These are phyloP conservation scores for Kuraishia ogatae DNA, from an alignment of 805 yeast species.

Conservation along the genomic window DNA sequence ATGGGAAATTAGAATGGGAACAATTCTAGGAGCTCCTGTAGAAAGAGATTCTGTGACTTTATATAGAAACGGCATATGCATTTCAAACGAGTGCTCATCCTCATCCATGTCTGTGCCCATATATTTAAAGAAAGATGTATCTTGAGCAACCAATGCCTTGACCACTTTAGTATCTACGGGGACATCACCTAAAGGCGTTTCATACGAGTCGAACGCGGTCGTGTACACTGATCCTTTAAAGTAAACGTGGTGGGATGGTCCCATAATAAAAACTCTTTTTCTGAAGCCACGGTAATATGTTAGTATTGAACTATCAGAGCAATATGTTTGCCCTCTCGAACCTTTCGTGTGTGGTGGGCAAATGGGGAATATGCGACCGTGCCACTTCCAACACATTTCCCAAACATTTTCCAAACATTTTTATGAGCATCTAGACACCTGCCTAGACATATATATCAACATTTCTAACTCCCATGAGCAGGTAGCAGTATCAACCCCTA, in stretches of 20 bases:
- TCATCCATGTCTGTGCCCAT: constrained; percentile 61
- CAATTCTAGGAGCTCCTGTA: constrained; percentile 31
- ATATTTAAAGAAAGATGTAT: constrained; percentile 34
- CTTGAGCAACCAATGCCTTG: constrained; percentile 22
- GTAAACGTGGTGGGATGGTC: constrained; percentile 90
- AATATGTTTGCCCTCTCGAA: too few relatives aligned
- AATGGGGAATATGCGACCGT: too few relatives aligned
- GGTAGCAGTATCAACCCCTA: background rate
- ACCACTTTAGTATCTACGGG: constrained; percentile 50
- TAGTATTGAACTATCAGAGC: too few relatives aligned
- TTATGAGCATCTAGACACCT: too few relatives aligned
- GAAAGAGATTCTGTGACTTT: constrained; percentile 30
- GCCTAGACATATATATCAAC: too few relatives aligned
- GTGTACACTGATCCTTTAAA: constrained; percentile 52
- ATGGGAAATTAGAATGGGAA: constrained; percentile 78
- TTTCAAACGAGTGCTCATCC: constrained; percentile 88
- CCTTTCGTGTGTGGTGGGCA: too few relatives aligned
- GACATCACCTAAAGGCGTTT: constrained; percentile 78
- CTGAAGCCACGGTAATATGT: constrained; percentile 14
- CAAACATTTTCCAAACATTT: too few relatives aligned
- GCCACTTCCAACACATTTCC: too few relatives aligned
- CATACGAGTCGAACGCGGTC: constrained; percentile 44
- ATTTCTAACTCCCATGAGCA: too few relatives aligned
- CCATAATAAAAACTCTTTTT: constrained; percentile 68
- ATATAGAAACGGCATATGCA: constrained; percentile 79